Conservation (phyloP, 306 rosid species). For the Quercus aquifolioides region DNA sequence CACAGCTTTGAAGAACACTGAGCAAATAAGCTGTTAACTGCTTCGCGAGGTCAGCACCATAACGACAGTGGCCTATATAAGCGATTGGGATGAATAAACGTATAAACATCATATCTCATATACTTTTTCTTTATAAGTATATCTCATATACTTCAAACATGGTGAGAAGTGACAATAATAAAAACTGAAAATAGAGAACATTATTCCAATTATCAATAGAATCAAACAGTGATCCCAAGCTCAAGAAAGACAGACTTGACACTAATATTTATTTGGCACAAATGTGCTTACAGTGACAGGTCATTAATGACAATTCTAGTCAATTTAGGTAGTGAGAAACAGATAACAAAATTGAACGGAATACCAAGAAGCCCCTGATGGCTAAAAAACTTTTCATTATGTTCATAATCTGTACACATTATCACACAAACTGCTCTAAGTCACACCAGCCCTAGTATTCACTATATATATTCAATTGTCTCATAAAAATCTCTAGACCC, state of each 20-base stretch:
- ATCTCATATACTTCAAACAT: neutral
- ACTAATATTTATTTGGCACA: neutral
- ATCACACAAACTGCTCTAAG: no score
- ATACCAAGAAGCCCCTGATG: neutral
- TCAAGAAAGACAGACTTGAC: neutral
- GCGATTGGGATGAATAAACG: neutral
- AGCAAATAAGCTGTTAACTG: slow-evolving; percentile 62
- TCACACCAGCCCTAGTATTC: neutral
- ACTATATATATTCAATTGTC: neutral
- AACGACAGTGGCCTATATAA: slow-evolving; percentile 68
- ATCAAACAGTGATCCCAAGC: neutral
- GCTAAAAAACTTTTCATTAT: neutral
- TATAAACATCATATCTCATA: neutral
- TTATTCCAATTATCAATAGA: neutral
- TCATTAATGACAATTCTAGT: neutral
- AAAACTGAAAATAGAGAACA: neutral
- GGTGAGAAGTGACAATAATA: neutral
- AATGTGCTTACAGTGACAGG: neutral
- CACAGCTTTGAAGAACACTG: slow-evolving; percentile 72
- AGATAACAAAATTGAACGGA: neutral
- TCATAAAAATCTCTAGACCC: neutral
- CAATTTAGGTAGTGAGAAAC: neutral
- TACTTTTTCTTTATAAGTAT: neutral
- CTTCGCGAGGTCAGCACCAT: slow-evolving; percentile 84
- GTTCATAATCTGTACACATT: no score